Base-by-base conservation (phyloP, 192 early-diverging fungal genomes). In the Coemansia asiatica region DNA sequence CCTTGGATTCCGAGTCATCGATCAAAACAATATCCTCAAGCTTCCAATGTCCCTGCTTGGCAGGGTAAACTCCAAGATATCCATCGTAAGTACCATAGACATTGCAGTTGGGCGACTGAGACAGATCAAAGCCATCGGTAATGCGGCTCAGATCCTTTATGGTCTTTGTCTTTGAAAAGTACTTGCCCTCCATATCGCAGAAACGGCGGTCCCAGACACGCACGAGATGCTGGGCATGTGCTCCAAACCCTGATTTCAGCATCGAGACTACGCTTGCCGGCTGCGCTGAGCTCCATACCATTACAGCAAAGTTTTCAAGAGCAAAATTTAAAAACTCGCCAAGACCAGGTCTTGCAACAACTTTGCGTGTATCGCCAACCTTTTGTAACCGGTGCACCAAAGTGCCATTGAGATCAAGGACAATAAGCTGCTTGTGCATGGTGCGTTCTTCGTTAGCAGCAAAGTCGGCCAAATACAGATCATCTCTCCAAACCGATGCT, bases 241-340 rank as follows among this genome's bases (percentile, higher is more conserved):
- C 57, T 1, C 58, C 68, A 68, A 91, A 84, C 35, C 72, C 22
- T 10, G 38, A 21, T 6, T 56, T 33, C n/a, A 88, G 40, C 88
- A 91, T 91, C 13, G 64, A 77, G 5, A 72, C 18, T 1, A 92
- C 86, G 40, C 79, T 90, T 0, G 31, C 22, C 1, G 75, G 76
- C 19, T 84, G 79, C 0, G 91, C 88, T 7, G 89, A 89, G 56
- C 87, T 89, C 91, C 91, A 92, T 6, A 92, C 69, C 86, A 90
- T 88, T 19, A 92, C 90, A 3, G 75, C 70, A 82, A 85, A 92
- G 60, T 84, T 64, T 6, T 69, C 54, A 40, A 87, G 75, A 0
- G 86, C 60, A 69, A 86, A 91, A 9, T 69, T 27, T 29, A 91
- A 63, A 61, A 92, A 90, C 4, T 73, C 51, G 0, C 40, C 21